A percentile compares a stretch with the other conserved stretches of the same genome.
Conservation (phyloP, 495 filamentous ascomycete species). For the Viridothelium virens region DNA sequence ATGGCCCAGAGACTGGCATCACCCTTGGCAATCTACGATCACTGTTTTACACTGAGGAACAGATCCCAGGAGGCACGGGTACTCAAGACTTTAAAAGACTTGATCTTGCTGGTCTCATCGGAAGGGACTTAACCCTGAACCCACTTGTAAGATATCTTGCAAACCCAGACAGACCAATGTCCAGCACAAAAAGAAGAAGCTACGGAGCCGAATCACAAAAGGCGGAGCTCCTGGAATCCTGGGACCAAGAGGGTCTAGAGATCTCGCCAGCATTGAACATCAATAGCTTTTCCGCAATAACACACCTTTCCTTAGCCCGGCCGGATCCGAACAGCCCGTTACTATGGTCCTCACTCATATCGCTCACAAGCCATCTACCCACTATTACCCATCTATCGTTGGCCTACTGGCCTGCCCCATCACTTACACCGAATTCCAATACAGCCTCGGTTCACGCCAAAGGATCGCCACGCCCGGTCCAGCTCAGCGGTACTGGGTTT, state of each 20-base stretch:
- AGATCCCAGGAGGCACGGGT: constrained; percentile 31
- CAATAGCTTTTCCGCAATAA: constrained; percentile 42
- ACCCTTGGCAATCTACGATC: constrained; percentile 37
- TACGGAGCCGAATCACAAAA: neutral
- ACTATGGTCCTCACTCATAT: constrained; percentile 57
- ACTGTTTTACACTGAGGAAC: constrained; percentile 31
- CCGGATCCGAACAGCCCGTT: constrained; percentile 40
- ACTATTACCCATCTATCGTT: constrained; percentile 70
- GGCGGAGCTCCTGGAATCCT: constrained; percentile 21
- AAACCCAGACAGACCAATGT: constrained; percentile 12
- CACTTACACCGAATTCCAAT: constrained; percentile 52
- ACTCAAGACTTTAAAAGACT: constrained; percentile 51
- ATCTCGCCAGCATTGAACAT: constrained; percentile 12
- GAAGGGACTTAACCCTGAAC: constrained; percentile 50
- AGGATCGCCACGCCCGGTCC: constrained; percentile 38
- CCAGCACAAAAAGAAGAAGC: constrained; percentile 14
- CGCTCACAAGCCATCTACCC: constrained; percentile 51
- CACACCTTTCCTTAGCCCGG: constrained; percentile 47
- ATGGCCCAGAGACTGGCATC: constrained; percentile 42
- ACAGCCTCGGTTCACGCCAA: constrained; percentile 46
- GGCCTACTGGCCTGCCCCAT: constrained; percentile 72
- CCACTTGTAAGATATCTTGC: constrained; percentile 51
- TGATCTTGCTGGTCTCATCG: constrained; percentile 57
- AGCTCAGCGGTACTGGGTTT: constrained; percentile 54
- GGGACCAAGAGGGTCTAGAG: constrained; percentile 27